These are phyloP conservation scores for Ramaria rubella DNA, from an alignment of 768 basidiomycete genomes.

Conservation along the genomic window DNA sequence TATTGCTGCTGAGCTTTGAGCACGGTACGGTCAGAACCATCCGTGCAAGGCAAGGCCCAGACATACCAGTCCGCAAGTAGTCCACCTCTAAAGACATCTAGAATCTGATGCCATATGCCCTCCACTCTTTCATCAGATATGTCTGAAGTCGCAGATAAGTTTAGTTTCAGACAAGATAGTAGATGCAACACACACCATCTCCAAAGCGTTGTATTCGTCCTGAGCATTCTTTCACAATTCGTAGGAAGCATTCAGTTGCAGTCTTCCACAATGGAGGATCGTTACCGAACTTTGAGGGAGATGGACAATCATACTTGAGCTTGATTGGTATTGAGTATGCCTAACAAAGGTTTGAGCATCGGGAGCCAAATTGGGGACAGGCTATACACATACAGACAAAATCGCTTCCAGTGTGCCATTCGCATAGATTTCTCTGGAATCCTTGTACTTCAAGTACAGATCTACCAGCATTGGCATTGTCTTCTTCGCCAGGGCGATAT, in stretches of 20 bases:
- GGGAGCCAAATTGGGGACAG: background rate
- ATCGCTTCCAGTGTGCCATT: conserved; percentile 85
- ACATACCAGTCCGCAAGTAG: conserved; percentile 80
- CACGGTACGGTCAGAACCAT: background rate
- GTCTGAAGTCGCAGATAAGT: conserved; percentile 27
- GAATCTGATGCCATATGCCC: conserved; percentile 77
- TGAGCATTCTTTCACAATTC: conserved; percentile 62
- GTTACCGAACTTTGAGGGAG: conserved; percentile 80
- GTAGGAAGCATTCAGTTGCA: conserved; percentile 74
- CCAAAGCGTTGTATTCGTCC: conserved; percentile 44
- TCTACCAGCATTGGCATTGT: conserved; percentile 79
- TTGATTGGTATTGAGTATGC: conserved; percentile 89
- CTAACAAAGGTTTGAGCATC: conserved; percentile 28
- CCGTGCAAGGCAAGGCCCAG: background rate
- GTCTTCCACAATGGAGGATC: conserved; percentile 93
- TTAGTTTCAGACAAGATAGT: background rate
- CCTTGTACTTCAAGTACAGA: conserved; percentile 65
- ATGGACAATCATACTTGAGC: conserved; percentile 90
- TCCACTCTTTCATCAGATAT: conserved; percentile 62
- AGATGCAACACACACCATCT: conserved; percentile 32
- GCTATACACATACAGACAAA: conserved; percentile 49
- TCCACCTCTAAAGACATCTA: conserved; percentile 76
- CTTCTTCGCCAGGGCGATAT: conserved; percentile 84
- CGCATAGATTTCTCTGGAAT: conserved; percentile 53
- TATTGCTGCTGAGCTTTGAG: conserved; percentile 48